Conservation (phyloP, 352 stramenopile genomes). For the Globisporangium orthogonon region DNA sequence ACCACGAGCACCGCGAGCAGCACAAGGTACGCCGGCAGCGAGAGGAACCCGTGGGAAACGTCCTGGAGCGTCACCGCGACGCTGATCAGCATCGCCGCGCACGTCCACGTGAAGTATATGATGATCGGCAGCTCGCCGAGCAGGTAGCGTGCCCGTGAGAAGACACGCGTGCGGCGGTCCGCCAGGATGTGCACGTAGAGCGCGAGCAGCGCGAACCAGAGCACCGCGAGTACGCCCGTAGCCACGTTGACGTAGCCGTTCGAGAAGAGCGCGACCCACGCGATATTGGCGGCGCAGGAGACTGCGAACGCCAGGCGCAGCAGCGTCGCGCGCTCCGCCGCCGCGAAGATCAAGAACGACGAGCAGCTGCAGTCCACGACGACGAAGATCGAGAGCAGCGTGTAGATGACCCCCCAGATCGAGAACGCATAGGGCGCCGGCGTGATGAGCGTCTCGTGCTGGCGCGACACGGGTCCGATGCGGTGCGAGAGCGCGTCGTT, state of each 20-base stretch:
- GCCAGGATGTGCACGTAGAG: constrained; percentile 52
- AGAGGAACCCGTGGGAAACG: constrained; percentile 34
- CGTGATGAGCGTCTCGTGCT: constrained; percentile 73
- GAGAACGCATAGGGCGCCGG: constrained; percentile 66
- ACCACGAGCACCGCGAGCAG: constrained; percentile 52
- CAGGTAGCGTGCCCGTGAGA: constrained; percentile 42
- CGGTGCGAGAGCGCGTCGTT: constrained; percentile 41
- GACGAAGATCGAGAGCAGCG: constrained; percentile 51
- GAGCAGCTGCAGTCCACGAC: constrained; percentile 64
- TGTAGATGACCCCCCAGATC: constrained; percentile 82
- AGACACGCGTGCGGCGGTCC: constrained; percentile 31
- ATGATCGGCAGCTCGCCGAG: constrained; percentile 54
- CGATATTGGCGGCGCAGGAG: constrained; percentile 61
- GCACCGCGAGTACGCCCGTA: constrained; percentile 40
- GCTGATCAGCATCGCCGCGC: constrained; percentile 61
- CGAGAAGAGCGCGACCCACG: constrained; percentile 67
- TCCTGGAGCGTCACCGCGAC: constrained; percentile 58
- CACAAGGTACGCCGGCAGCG: constrained; percentile 46
- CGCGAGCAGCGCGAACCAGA: constrained; percentile 53
- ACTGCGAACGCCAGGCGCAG: constrained; percentile 56
- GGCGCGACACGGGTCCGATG: constrained; percentile 48
- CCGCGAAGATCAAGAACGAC: constrained; percentile 49
- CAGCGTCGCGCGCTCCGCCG: constrained; percentile 33
- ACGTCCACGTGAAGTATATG: constrained; percentile 75
- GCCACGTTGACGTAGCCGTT: constrained; percentile 55